phyloP scores from a whole-genome alignment of 768 basidiomycete genomes.

The Amanita jacksonii region DNA sequence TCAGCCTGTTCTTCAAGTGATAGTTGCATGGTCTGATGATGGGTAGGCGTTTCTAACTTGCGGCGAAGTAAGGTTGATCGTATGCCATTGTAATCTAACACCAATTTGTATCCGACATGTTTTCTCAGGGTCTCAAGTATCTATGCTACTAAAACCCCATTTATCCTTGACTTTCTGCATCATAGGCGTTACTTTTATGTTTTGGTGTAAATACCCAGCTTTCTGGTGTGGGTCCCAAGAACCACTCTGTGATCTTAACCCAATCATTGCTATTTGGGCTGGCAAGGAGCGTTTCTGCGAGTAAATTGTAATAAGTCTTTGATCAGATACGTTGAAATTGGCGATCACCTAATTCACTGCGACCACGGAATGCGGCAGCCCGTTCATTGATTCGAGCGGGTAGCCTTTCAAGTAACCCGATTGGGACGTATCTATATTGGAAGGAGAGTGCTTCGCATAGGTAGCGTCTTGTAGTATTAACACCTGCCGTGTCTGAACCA shows the following conservation, averaged over 20 bases:
- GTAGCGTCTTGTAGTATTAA: conserved; percentile 88
- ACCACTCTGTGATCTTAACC: conserved; percentile 94
- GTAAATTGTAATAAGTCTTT: conserved; percentile 1
- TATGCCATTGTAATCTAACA: background rate
- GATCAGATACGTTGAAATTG: background rate
- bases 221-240: conserved; percentile 80
- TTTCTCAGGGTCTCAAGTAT: no score
- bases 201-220: conserved; percentile 84
- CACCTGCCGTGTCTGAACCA: conserved; percentile 79
- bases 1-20: conserved; percentile 21
- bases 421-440: conserved; percentile 92
- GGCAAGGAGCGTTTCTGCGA: conserved; percentile 74
- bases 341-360: conserved; percentile 77
- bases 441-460: conserved; percentile 94
- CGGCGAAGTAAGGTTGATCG: background rate
- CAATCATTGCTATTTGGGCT: conserved; percentile 76
- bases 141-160: no score
- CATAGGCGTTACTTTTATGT: conserved; percentile 86
- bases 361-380: conserved; percentile 77
- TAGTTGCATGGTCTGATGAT: conserved; percentile 15
- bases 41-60: background rate
- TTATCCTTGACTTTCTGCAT: conserved; percentile 30
- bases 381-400: conserved; percentile 86
- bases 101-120: no score
- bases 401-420: conserved; percentile 79